These are phyloP conservation scores for Nicotiana tabacum DNA, from an alignment of 257 asterid genomes.

Conservation along the genomic window DNA sequence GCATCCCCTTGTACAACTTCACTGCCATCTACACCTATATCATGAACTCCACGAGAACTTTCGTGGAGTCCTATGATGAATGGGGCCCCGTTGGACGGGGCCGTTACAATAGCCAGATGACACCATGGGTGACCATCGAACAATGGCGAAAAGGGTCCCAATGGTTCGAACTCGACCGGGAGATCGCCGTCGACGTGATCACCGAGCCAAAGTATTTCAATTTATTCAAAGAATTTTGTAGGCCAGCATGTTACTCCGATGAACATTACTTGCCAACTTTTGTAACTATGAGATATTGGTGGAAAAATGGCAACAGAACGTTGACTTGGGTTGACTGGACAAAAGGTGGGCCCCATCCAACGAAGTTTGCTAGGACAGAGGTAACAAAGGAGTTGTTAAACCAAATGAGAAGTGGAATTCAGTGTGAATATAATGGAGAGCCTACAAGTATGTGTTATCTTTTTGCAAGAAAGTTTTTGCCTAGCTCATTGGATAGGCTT, in stretches of 20 bases:
- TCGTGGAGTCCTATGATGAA: constrained; percentile 54
- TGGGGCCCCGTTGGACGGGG: constrained; percentile 65
- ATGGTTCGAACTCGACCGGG: constrained; percentile 65
- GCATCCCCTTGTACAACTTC: constrained; percentile 71
- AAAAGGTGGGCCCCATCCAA: constrained; percentile 73
- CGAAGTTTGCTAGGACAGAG: constrained; percentile 37
- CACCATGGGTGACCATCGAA: constrained; percentile 30
- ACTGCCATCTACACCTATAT: constrained; percentile 45
- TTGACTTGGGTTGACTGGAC: constrained; percentile 95
- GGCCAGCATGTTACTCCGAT: constrained; percentile 70
- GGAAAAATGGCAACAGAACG: constrained; percentile 46
- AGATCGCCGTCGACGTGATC: constrained; percentile 43
- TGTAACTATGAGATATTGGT: constrained; percentile 32
- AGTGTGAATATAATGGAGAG: constrained; percentile 57
- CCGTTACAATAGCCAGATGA: constrained; percentile 51
- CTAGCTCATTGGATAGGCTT: constrained; percentile 46
- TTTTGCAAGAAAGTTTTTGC: constrained; percentile 74
- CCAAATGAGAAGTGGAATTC: constrained; percentile 31
- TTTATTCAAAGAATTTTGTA: constrained; percentile 39
- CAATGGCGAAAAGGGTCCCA: constrained; percentile 82
- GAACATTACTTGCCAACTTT: constrained; percentile 74
- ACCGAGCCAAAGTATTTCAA: constrained; percentile 31
- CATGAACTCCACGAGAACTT: constrained; percentile 37
- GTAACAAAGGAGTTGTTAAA: constrained; percentile 35
- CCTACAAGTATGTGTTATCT: constrained; percentile 47